Evolutionary conservation across 495 filamentous ascomycete species (phyloP).

Genomic region (Daldinia decipiens): DNA sequence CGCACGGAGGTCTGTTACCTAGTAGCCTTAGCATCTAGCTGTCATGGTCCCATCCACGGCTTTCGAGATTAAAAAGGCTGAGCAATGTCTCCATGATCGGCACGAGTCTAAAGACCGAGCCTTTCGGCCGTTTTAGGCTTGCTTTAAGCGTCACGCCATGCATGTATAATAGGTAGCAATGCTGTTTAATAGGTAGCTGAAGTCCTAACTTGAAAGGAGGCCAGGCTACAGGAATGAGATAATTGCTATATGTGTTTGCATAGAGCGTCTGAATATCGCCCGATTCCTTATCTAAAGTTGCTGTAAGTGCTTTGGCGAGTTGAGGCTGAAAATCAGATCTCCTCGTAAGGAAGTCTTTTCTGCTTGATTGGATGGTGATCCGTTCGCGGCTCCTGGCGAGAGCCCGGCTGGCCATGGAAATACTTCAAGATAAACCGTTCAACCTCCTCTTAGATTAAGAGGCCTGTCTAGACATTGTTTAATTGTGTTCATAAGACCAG

Average conservation of each 20-base stretch:
- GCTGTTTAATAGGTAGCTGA: conserved; percentile 5
- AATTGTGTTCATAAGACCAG: conserved; percentile 6
- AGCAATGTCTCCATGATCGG: conserved; percentile 36
- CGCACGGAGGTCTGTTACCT: conserved; percentile 15
- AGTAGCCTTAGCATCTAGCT: conserved; percentile 20
- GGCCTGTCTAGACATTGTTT: conserved; percentile 1
- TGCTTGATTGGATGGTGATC: conserved; percentile 36
- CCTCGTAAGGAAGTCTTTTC: conserved; percentile 17
- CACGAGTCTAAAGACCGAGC: conserved; percentile 22
- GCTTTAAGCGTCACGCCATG: conserved; percentile 21
- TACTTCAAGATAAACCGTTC: neutral
- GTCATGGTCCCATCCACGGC: conserved; percentile 16
- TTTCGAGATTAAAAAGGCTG: conserved; percentile 22
- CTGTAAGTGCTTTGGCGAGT: conserved; percentile 28
- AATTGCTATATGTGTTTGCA: conserved; percentile 9
- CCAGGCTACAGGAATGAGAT: neutral
- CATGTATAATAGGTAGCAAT: neutral
- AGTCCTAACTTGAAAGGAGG: conserved; percentile 6
- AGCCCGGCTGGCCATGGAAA: conserved; percentile 6
- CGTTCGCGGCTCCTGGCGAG: neutral
- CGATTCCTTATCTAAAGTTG: neutral
- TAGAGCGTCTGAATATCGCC: conserved; percentile 8
- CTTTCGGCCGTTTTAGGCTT: conserved; percentile 14
- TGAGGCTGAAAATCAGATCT: conserved; percentile 44
- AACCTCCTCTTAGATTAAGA: conserved; percentile 1